Evolutionary conservation across 192 early-diverging fungal species (phyloP), one percentile per base, ranked within the genome.

Genomic region (Spinellus fusiger): DNA sequence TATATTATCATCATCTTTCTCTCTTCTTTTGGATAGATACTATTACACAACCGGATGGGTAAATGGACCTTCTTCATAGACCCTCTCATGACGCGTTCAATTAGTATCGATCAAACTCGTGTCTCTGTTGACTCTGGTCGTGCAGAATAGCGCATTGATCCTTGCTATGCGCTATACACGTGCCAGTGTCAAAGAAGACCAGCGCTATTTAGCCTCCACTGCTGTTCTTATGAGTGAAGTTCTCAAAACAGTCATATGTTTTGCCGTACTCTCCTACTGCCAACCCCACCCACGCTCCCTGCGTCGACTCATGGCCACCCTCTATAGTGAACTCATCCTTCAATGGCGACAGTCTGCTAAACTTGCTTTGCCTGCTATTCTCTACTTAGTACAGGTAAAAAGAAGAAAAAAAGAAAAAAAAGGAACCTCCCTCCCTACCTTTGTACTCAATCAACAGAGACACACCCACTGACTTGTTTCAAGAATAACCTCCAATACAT

Each of bases 401-500:
- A 33, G 1, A 37, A 20, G 10, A 13, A 32, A 0, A 8, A 4
- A 12, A 9, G 23, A 16, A 23, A 22, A 29, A 16, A 12, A 22
- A 51, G 3, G 8, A 20, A 5, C 49, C n/a, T 28, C 35, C 12
- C 20, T n/a, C 48, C 26, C 44, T 65, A 33, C 4, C 55, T 61
- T 20, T 44, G 31, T 53, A 22, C 26, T 37, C 31, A 26, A 46
- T 13, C 7, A 49, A 47, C 13, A 10, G n/a, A 18, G 20, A 23
- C 10, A 32, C 3, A 4, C 9, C 25, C 26, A 62, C 29, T 1
- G 20, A 3, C 22, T 20, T 56, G 26, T 44, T 52, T 22, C 27
- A 29, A 73, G 73, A 99, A 99, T 77, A 99, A 98, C 69, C 73
- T 99, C 47, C 95, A 96, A 69, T 99, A 98, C 61, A 74, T 92